These are phyloP conservation scores for Bryopsis sp. DNA, from an alignment of 139 green algal genomes.

Conservation along the genomic window DNA sequence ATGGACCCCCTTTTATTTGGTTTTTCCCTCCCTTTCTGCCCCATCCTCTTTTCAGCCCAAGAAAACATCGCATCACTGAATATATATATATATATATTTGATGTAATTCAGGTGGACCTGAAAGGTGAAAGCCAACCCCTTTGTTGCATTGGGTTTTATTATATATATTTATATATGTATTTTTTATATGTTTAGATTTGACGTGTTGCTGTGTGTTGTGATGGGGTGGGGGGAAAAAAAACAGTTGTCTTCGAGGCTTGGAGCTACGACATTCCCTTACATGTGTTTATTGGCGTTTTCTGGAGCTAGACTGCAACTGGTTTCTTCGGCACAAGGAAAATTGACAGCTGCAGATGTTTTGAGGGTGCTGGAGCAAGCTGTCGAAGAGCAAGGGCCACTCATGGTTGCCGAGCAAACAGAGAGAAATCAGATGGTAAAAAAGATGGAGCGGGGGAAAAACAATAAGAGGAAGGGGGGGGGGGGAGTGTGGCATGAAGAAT, in stretches of 20 bases:
- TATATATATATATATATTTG: no score
- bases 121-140: no score
- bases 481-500: no score
- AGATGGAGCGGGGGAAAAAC: no score
- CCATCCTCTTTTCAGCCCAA: no score
- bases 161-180: background rate
- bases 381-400: conserved; percentile 40
- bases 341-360: conserved; percentile 25
- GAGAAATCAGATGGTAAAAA: conserved; percentile 43
- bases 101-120: no score
- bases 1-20: no score
- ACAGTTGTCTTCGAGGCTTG: conserved; percentile 36
- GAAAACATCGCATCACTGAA: no score
- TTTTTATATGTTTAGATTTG: no score
- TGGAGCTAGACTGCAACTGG: conserved; percentile 36
- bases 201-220: no score
- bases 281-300: conserved; percentile 52
- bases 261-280: conserved; percentile 51
- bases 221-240: background rate
- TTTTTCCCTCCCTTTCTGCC: no score
- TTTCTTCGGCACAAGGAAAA: conserved; percentile 37
- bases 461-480: no score
- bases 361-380: conserved; percentile 26
- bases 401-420: conserved; percentile 50
- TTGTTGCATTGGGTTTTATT: background rate